Percentiles rank a stretch among this genome's conserved stretches.
Conservation (phyloP, 306 rosid genomes). For the Cucurbita pepo region DNA sequence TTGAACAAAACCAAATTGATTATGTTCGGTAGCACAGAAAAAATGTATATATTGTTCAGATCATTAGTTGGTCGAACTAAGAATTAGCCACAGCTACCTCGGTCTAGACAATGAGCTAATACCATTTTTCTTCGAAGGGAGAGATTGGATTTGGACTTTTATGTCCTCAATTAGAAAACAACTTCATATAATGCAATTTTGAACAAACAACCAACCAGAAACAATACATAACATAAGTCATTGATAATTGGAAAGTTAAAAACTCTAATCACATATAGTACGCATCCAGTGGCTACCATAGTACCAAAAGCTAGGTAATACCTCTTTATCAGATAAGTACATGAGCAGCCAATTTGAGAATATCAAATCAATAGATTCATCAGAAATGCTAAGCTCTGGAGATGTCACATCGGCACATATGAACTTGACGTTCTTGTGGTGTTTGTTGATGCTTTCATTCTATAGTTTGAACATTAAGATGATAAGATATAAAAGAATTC, state of each 20-base stretch:
- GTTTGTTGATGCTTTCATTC: constrained; percentile 74
- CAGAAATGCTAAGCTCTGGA: constrained; percentile 38
- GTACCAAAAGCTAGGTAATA: neutral
- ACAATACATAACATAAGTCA: neutral
- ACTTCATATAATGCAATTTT: neutral
- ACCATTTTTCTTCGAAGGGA: neutral
- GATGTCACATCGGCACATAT: constrained; percentile 88
- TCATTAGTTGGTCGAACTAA: neutral
- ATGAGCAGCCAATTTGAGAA: constrained; percentile 97
- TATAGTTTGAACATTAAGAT: constrained; percentile 11
- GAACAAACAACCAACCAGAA: neutral
- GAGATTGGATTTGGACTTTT: neutral
- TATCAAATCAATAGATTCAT: constrained; percentile 58
- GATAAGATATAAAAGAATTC: neutral
- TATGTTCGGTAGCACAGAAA: neutral
- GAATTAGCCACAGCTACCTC: neutral
- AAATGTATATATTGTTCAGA: neutral
- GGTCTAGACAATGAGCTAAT: neutral
- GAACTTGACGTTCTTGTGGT: constrained; percentile 68
- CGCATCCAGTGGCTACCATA: neutral
- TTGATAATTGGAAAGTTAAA: neutral
- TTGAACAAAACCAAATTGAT: neutral
- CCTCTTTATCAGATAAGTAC: constrained; percentile 91
- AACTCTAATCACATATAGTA: neutral
- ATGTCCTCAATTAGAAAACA: neutral